Evolutionary conservation across 768 basidiomycete genomes (phyloP).

Genomic region (Candolleomyces aberdarensis): DNA sequence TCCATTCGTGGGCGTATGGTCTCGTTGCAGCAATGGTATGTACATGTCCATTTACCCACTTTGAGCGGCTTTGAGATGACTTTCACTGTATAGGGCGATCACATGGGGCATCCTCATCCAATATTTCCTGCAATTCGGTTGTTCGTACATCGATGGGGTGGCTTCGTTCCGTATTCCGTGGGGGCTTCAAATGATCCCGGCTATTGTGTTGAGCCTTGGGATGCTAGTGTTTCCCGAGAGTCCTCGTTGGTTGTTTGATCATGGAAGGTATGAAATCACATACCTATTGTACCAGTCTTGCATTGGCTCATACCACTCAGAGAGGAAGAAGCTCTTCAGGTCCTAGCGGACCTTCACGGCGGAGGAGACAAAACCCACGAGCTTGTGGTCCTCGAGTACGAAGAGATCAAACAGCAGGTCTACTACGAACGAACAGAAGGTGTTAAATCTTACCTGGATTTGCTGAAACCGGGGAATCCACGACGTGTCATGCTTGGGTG

Average conservation of each 20-base stretch:
- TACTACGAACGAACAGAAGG: slow-evolving; percentile 65
- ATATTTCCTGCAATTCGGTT: slow-evolving; percentile 74
- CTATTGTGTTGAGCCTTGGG: slow-evolving; percentile 61
- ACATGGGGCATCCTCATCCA: slow-evolving; percentile 78
- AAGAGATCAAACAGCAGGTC: slow-evolving; percentile 61
- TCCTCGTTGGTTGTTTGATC: slow-evolving; percentile 71
- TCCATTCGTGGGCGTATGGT: slow-evolving; percentile 73
- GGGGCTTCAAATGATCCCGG: slow-evolving; percentile 79
- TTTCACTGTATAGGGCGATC: slow-evolving; percentile 40
- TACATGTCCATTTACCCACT: neutral
- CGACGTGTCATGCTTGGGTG: slow-evolving; percentile 70
- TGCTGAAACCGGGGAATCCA: slow-evolving; percentile 62
- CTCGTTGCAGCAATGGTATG: slow-evolving; percentile 69
- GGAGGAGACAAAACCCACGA: slow-evolving; percentile 53
- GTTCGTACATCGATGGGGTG: slow-evolving; percentile 65
- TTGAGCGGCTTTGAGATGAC: neutral
- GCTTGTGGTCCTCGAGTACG: slow-evolving; percentile 66
- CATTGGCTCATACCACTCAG: slow-evolving; percentile 17
- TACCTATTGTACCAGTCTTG: neutral
- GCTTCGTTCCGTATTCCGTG: slow-evolving; percentile 81
- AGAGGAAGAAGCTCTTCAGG: slow-evolving; percentile 62
- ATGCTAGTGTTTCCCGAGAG: slow-evolving; percentile 70
- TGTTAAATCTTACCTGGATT: slow-evolving; percentile 65
- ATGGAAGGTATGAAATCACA: slow-evolving; percentile 37
- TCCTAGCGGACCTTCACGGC: slow-evolving; percentile 75